Evolutionary conservation across 257 asterid species (phyloP).

Genomic region (Craterostigma plantagineum): DNA sequence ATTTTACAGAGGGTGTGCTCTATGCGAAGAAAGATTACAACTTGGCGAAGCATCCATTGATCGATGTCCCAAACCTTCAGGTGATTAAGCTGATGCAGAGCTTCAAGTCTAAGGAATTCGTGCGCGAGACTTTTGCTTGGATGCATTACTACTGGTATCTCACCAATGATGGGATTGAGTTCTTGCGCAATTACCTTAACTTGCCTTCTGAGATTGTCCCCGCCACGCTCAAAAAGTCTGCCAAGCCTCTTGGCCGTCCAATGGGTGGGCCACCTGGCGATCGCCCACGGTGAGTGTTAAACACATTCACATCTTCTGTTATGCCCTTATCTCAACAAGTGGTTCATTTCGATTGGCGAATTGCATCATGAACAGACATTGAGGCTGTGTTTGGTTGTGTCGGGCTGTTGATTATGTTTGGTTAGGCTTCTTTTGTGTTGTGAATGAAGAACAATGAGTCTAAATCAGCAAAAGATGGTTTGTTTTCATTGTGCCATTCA

Average conservation of each 20-base stretch:
- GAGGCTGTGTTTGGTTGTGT: too few relatives aligned
- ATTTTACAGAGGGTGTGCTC: conserved; percentile 65
- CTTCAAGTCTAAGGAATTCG: conserved; percentile 80
- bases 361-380: too few relatives aligned
- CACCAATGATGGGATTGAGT: conserved; percentile 83
- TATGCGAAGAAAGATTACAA: conserved; percentile 82
- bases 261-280: conserved; percentile 89
- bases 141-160: conserved; percentile 90
- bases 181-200: conserved; percentile 70
- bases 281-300: conserved; percentile 60
- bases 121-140: conserved; percentile 92
- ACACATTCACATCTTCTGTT: background rate
- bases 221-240: conserved; percentile 78
- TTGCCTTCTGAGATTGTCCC: conserved; percentile 91
- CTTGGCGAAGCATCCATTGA: conserved; percentile 78
- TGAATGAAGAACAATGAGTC: too few relatives aligned
- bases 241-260: conserved; percentile 90
- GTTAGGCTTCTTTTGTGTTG: too few relatives aligned
- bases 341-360: too few relatives aligned
- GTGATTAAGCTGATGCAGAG: conserved; percentile 98
- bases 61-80: conserved; percentile 87
- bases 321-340: too few relatives aligned
- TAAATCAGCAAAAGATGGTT: too few relatives aligned
- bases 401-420: too few relatives aligned
- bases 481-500: too few relatives aligned